Evolutionary conservation across 495 filamentous ascomycete genomes (phyloP).

Genomic region (Penicillium bovifimosum): DNA sequence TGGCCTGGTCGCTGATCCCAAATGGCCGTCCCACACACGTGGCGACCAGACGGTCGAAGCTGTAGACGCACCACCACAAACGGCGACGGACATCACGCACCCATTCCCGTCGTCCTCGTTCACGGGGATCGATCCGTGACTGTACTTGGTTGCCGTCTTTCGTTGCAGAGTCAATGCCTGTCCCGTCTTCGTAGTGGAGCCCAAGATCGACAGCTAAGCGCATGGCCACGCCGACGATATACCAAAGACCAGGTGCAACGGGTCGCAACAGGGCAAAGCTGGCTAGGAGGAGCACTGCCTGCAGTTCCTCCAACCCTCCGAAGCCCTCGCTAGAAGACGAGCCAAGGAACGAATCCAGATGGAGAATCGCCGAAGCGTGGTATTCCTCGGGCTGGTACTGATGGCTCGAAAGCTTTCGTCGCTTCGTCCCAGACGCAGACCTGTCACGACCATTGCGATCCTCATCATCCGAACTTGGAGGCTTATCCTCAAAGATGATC

Average conservation of each 20-base stretch:
- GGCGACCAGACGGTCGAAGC: constrained; percentile 84
- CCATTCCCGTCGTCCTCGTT: constrained; percentile 78
- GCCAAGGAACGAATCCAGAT: constrained; percentile 81
- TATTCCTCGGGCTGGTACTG: constrained; percentile 92
- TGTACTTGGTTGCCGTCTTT: constrained; percentile 34
- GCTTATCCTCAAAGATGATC: constrained; percentile 72
- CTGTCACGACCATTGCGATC: constrained; percentile 25
- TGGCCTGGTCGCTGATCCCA: constrained; percentile 86
- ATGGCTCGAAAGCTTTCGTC: constrained; percentile 47
- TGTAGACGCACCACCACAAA: constrained; percentile 96
- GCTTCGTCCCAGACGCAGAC: constrained; percentile 43
- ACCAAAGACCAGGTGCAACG: constrained; percentile 92
- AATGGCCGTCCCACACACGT: constrained; percentile 91
- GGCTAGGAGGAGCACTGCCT: constrained; percentile 83
- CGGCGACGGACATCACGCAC: constrained; percentile 79
- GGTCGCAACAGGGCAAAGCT: constrained; percentile 87
- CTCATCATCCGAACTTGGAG: constrained; percentile 37
- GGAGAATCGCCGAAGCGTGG: constrained; percentile 86
- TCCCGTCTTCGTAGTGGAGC: constrained; percentile 86
- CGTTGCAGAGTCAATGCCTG: constrained; percentile 51
- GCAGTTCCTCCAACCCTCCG: constrained; percentile 84
- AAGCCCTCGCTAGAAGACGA: constrained; percentile 56
- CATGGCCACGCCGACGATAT: constrained; percentile 90
- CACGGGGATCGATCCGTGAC: constrained; percentile 43
- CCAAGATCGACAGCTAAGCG: constrained; percentile 87